These are phyloP conservation scores for Diaporthe citri DNA, from an alignment of 2,329 filamentous ascomycete genomes.

Conservation along the genomic window DNA sequence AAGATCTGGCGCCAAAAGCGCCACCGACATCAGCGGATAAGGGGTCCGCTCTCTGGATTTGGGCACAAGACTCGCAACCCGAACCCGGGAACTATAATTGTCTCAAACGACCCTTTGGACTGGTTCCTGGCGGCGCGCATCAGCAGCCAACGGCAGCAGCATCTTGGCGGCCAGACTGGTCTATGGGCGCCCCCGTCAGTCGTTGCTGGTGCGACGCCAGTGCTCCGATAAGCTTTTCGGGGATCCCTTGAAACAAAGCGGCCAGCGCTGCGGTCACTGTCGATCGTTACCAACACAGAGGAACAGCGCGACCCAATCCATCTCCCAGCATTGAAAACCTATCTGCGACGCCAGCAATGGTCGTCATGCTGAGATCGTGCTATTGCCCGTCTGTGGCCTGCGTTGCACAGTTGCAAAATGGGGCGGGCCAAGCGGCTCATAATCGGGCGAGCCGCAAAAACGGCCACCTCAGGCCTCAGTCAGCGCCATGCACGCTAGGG, in stretches of 20 bases:
- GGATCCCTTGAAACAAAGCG: slow-evolving; percentile 24
- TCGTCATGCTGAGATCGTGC: slow-evolving; percentile 6
- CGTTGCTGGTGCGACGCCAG: slow-evolving; percentile 29
- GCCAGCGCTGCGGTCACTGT: slow-evolving; percentile 6
- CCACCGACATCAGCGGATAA: slow-evolving; percentile 34
- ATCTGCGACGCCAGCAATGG: slow-evolving; percentile 4
- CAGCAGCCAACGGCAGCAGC: neutral
- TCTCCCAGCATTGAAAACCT: slow-evolving; percentile 16
- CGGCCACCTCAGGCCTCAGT: slow-evolving; percentile 19
- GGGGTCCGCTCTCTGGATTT: neutral
- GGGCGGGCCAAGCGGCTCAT: slow-evolving; percentile 16
- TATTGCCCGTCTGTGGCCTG: neutral
- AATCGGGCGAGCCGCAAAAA: slow-evolving; percentile 7
- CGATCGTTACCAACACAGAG: slow-evolving; percentile 18
- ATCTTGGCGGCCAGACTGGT: slow-evolving; percentile 29
- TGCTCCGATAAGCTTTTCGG: slow-evolving; percentile 20
- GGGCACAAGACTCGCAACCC: slow-evolving; percentile 18
- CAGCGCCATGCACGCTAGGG: neutral
- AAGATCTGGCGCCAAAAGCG: slow-evolving; percentile 27
- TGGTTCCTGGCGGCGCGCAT: slow-evolving; percentile 23
- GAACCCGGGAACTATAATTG: slow-evolving; percentile 23
- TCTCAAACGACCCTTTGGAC: slow-evolving; percentile 5
- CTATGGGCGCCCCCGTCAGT: slow-evolving; percentile 14
- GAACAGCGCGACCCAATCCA: slow-evolving; percentile 22
- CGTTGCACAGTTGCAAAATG: slow-evolving; percentile 11